Percentiles rank a stretch among this genome's conserved stretches.
phyloP scores from a whole-genome alignment of 176 grass and related monocot species.

The Ampelocalamus luodianensis region DNA sequence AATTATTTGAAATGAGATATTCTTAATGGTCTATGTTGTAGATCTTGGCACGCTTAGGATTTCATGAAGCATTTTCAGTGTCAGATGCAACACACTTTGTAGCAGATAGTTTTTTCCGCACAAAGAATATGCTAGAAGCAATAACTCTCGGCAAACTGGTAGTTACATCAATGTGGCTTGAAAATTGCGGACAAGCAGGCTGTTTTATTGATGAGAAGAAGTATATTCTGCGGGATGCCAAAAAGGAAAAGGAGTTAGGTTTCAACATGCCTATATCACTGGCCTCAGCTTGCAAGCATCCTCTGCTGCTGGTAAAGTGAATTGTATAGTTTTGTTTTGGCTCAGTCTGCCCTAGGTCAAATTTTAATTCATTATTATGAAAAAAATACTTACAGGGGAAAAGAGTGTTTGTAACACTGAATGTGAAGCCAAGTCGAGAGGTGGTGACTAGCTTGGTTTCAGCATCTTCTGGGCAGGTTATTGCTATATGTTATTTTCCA shows the following conservation, averaged over 20 bases:
- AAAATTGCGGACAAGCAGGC: conserved; percentile 72
- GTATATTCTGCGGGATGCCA: conserved; percentile 78
- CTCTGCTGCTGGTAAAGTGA: conserved; percentile 74
- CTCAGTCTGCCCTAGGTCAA: not conserved
- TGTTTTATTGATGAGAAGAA: conserved; percentile 81
- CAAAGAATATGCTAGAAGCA: conserved; percentile 94
- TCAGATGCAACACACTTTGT: conserved; percentile 89
- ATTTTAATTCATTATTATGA: conserved; percentile 7
- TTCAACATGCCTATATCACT: conserved; percentile 84
- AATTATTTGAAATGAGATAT: conserved; percentile 25
- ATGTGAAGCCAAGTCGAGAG: conserved; percentile 75
- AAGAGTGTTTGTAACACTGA: conserved; percentile 70
- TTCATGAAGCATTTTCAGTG: conserved; percentile 60
- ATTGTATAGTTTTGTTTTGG: conserved; percentile 17
- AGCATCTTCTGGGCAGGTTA: conserved; percentile 74
- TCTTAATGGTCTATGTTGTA: conserved; percentile 41
- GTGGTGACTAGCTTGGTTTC: conserved; percentile 72
- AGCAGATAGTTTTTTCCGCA: conserved; percentile 76
- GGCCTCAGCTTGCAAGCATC: conserved; percentile 59
- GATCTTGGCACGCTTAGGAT: conserved; percentile 74
- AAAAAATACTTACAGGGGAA: conserved; percentile 61
- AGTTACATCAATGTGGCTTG: conserved; percentile 81
- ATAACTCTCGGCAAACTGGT: conserved; percentile 79
- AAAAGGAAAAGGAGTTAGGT: conserved; percentile 83
- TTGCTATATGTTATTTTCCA: conserved; percentile 30